phyloP scores from a whole-genome alignment of 768 basidiomycete species.

The Tulasnella sp. region DNA sequence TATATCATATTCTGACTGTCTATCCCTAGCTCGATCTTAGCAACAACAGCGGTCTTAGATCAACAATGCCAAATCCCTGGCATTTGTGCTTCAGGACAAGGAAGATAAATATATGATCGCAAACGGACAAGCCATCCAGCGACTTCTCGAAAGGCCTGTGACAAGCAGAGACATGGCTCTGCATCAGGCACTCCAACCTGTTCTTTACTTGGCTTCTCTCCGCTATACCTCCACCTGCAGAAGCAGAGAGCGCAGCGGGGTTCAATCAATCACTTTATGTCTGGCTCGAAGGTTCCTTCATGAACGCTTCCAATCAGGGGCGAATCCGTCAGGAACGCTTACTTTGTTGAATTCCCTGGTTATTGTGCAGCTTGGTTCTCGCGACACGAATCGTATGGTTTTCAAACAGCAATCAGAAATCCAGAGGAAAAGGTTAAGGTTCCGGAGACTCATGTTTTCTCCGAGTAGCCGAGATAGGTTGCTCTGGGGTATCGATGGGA shows the following conservation, averaged over 20 bases:
- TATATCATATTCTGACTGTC: neutral
- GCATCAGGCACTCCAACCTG: constrained; percentile 68
- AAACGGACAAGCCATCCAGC: constrained; percentile 62
- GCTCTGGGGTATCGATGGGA: no score
- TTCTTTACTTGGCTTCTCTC: constrained; percentile 70
- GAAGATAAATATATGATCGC: constrained; percentile 68
- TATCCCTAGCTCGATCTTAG: constrained; percentile 8
- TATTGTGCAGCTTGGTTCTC: constrained; percentile 54
- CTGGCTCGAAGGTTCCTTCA: constrained; percentile 60
- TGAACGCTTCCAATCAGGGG: constrained; percentile 66
- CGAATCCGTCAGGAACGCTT: constrained; percentile 61
- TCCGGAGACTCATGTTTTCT: no score
- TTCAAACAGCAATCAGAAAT: no score
- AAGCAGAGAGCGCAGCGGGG: constrained; percentile 51
- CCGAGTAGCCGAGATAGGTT: no score
- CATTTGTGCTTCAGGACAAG: constrained; percentile 72
- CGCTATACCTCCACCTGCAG: constrained; percentile 49
- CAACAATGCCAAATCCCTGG: constrained; percentile 48
- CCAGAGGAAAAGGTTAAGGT: no score
- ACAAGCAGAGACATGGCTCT: constrained; percentile 64
- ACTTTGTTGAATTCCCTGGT: constrained; percentile 81
- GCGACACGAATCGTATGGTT: no score
- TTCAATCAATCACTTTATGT: constrained; percentile 64
- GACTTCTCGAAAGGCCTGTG: constrained; percentile 78
- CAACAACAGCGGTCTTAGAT: constrained; percentile 2